Evolutionary conservation across 2,329 filamentous ascomycete genomes (phyloP).

Genomic region (Thyridium curvatum): DNA sequence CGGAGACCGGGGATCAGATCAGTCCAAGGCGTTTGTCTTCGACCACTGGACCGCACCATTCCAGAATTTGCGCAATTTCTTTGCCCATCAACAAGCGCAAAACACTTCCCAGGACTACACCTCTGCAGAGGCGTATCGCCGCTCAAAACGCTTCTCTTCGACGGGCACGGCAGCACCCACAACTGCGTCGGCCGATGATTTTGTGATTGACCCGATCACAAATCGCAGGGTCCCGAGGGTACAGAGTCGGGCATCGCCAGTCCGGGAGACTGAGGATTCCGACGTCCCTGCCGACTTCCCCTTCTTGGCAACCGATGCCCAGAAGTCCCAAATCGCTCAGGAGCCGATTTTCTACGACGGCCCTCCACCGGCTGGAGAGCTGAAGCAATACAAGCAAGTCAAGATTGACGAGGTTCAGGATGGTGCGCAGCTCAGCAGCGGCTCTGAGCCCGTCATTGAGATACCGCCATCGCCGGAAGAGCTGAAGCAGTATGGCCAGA

Average conservation of each 20-base stretch:
- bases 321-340: constrained; percentile 3
- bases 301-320: constrained; percentile 3
- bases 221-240: constrained; percentile 41
- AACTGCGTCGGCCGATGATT: constrained; percentile 18
- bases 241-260: no score
- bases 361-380: constrained; percentile 25
- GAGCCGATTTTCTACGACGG: constrained; percentile 23
- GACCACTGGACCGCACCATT: constrained; percentile 23
- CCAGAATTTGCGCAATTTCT: constrained; percentile 25
- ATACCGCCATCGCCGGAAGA: constrained; percentile 20
- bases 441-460: neutral
- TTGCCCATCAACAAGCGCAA: constrained; percentile 14
- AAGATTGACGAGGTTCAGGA: constrained; percentile 1
- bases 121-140: constrained; percentile 3
- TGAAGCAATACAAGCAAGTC: constrained; percentile 22
- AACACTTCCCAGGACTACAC: constrained; percentile 12
- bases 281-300: constrained; percentile 16
- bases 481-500: constrained; percentile 24
- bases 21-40: constrained; percentile 9
- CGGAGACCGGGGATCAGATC: constrained; percentile 12
- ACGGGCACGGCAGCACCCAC: neutral
- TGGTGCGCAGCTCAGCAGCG: neutral
- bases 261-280: neutral
- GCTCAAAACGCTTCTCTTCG: neutral
- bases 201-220: constrained; percentile 52